Evolutionary conservation across 2,329 filamentous ascomycete species (phyloP).

Genomic region (Calcarisporium arbuscula): DNA sequence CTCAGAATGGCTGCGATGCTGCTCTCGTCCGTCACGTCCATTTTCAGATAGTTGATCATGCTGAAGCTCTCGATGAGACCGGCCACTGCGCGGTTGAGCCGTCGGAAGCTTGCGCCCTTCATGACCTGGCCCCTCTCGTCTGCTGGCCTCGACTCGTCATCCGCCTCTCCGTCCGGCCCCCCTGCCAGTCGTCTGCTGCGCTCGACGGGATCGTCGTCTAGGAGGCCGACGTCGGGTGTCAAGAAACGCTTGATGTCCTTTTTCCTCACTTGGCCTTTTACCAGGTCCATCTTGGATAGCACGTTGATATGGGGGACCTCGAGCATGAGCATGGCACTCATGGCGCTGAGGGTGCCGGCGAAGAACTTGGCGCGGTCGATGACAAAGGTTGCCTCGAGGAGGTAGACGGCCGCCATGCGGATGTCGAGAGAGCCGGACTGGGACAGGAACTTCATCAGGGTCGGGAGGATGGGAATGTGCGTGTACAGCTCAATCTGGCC

Average conservation of each 20-base stretch:
- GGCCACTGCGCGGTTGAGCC: conserved; percentile 81
- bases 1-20: conserved; percentile 79
- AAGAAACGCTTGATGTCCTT: conserved; percentile 86
- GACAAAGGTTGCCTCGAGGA: conserved; percentile 93
- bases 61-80: conserved; percentile 94
- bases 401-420: conserved; percentile 85
- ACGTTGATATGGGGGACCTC: conserved; percentile 96
- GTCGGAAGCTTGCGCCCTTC: conserved; percentile 74
- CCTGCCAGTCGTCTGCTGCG: conserved; percentile 31
- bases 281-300: conserved; percentile 94
- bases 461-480: conserved; percentile 86
- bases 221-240: conserved; percentile 73
- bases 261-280: conserved; percentile 82
- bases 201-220: conserved; percentile 72
- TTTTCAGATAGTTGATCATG: conserved; percentile 91
- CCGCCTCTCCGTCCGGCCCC: conserved; percentile 36
- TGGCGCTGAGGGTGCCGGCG: conserved; percentile 87
- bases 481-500: conserved; percentile 99
- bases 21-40: conserved; percentile 87
- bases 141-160: conserved; percentile 52
- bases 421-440: conserved; percentile 77
- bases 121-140: conserved; percentile 64
- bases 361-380: conserved; percentile 97
- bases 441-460: conserved; percentile 74
- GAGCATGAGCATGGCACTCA: conserved; percentile 99